Evolutionary conservation across 306 rosid genomes (phyloP).

Genomic region (Cicer chorassanicum): DNA sequence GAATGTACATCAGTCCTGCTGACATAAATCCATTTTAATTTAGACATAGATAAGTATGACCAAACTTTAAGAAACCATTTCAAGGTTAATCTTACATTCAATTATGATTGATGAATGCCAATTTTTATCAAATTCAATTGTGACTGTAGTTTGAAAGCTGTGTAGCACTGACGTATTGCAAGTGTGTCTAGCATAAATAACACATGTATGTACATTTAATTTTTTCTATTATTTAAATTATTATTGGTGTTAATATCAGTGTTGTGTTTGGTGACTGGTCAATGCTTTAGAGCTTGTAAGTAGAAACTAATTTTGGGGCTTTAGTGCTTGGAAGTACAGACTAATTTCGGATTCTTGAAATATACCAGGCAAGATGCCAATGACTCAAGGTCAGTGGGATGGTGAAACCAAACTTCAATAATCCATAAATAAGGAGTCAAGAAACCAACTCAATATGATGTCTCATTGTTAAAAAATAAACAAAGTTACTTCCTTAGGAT

Average conservation of each 20-base stretch:
- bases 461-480: constrained; percentile 38
- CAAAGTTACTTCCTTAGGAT: constrained; percentile 7
- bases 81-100: constrained; percentile 13
- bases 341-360: constrained; percentile 3
- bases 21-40: background rate
- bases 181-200: too few relatives aligned
- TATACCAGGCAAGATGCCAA: constrained; percentile 15
- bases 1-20: background rate
- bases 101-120: background rate
- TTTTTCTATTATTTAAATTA: too few relatives aligned
- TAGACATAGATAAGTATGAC: constrained; percentile 1
- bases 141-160: background rate
- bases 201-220: too few relatives aligned
- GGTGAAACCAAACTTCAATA: constrained; percentile 5
- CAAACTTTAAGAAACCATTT: background rate
- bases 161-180: too few relatives aligned
- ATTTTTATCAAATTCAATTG: background rate
- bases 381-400: background rate
- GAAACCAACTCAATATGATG: constrained; percentile 28
- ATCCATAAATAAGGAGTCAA: constrained; percentile 16
- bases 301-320: background rate
- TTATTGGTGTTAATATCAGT: too few relatives aligned
- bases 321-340: background rate
- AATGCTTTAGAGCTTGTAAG: too few relatives aligned
- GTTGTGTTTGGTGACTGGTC: too few relatives aligned